Base-by-base conservation (phyloP, 345 rosid genomes). In the Mangifera indica region DNA sequence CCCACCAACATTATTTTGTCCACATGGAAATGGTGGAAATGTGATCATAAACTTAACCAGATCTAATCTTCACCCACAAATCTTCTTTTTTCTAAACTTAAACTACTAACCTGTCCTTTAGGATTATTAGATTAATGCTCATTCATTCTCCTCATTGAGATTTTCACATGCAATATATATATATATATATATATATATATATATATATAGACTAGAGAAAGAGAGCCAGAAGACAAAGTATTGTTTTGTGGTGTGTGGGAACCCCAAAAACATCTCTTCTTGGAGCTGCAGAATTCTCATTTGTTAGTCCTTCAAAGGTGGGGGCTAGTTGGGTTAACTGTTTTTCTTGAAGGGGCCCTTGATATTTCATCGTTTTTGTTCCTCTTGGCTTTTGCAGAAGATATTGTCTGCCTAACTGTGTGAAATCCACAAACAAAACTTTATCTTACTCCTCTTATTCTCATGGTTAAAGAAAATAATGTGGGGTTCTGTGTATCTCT, bases 1-100 rank as follows among this genome's bases (percentile, higher is more conserved):
- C 84, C 89, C 86, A 73, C 86, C 83, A 86, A 80, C 87, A 69
- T 69, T 58, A 58, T 57, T 77, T 83, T 84, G 87, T 85, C 92
- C 96, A 79, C 89, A 86, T 81, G 87, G 80, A 79, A 78, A 66
- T 77, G 82, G 72, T 57, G 78, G 76, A 70, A 60, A 66, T 1
- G 64, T 71, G 59, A 77, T 75, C 76, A 51, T 14, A 20, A 11
- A 24, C 18, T 6, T 22, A 22, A 56, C 81, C 81, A 79, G 77
- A 73, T 81, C 87, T 79, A 72, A 83, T 82, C 88, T 83, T 75
- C 84, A 61, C 63, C 70, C 57, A 9, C 67, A 46, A 61, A 63
- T 71, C 60, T n/a, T n/a, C n/a, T 67, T 67, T 59, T 44, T 44
- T 25, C 67, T 22, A 18, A 22, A 59, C 37, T 29, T 11, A 56